Base-by-base conservation (phyloP, 306 rosid genomes). In the Luffa aegyptiaca region DNA sequence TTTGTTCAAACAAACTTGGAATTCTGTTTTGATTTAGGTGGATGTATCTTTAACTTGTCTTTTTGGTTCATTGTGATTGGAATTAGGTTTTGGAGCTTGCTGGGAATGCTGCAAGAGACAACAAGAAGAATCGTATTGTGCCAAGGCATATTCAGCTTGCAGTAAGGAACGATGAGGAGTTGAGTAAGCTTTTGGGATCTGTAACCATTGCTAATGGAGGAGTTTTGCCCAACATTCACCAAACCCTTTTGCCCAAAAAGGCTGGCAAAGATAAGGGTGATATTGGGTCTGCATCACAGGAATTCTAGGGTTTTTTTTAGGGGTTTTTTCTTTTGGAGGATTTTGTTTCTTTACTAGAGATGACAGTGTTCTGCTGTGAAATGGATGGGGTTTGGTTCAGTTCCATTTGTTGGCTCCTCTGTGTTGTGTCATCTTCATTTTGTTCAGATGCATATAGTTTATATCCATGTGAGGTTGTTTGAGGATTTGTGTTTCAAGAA, bases 121-220 rank as follows among this genome's bases (percentile, higher is more conserved):
- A 74, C 46, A 74, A 74, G 31, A 74, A 74, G 78, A 74, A 74
- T 35, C 59, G 62, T 14, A 74, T 74, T 7, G 62, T 74, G 3
- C 78, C 78, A 1, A 74, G 78, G 31, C 78, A 74, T 35, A 74
- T 74, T 3, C 78, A 74, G 46, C 78, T 74, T 16, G 78, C 78
- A 0, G 78, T 74, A 16, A 74, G 78, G 18, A 74, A 74, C 31
- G 78, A 74, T 17, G 78, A 74, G 31, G 78, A 74, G 26, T 48
- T 74, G 78, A 74, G 78, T 31, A 74, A 74, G 61, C 78, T 74
- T 74, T 9, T 74, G 61, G 78, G 78, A 17, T 74, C 62, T 8
- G 78, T 74, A 33, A 74, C 78, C 26, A 74, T 74, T 16, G 78
- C 78, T 3, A 74, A 74, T 17, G 78, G 78, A 3, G 78, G 78